These are phyloP conservation scores for Sporothrix mexicana DNA, from an alignment of 2,329 filamentous ascomycete species.

Conservation along the genomic window DNA sequence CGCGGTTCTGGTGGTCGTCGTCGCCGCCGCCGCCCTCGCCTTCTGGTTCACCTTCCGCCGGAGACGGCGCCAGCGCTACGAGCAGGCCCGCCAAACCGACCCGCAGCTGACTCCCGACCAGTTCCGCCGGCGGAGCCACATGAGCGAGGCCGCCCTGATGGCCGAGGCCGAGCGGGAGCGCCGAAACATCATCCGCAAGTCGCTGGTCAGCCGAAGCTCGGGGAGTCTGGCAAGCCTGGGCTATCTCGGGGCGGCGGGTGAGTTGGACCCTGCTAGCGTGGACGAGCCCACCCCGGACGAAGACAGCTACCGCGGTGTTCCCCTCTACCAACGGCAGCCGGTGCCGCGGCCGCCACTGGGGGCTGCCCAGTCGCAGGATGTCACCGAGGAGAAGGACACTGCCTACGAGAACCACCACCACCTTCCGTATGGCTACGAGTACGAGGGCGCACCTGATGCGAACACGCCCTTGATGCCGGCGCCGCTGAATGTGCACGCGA, in stretches of 20 bases:
- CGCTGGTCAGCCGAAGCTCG: constrained; percentile 44
- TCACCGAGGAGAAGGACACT: not conserved
- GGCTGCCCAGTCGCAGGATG: not conserved
- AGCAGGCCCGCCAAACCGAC: constrained; percentile 39
- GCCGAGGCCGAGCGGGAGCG: constrained; percentile 49
- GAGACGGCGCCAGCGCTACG: constrained; percentile 37
- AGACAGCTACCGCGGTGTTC: constrained; percentile 14
- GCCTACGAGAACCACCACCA: not conserved
- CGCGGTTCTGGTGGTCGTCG: constrained; percentile 40
- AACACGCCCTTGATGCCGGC: not conserved
- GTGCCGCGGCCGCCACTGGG: not conserved
- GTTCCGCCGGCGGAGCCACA: constrained; percentile 40
- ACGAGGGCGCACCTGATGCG: not conserved
- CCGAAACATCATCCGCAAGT: constrained; percentile 52
- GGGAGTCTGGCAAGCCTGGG: constrained; percentile 6
- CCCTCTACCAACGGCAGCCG: not conserved
- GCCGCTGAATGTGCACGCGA: not conserved
- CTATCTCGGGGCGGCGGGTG: constrained; percentile 31
- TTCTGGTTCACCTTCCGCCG: constrained; percentile 6
- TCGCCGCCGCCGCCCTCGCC: constrained; percentile 34
- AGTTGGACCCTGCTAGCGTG: not conserved
- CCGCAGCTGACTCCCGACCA: constrained; percentile 41
- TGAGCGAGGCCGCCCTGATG: constrained; percentile 40
- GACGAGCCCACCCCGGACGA: constrained; percentile 1
- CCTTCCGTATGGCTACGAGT: not conserved